Conservation (phyloP, 2,329 filamentous ascomycete species). For the Karstenula rhodostoma region DNA sequence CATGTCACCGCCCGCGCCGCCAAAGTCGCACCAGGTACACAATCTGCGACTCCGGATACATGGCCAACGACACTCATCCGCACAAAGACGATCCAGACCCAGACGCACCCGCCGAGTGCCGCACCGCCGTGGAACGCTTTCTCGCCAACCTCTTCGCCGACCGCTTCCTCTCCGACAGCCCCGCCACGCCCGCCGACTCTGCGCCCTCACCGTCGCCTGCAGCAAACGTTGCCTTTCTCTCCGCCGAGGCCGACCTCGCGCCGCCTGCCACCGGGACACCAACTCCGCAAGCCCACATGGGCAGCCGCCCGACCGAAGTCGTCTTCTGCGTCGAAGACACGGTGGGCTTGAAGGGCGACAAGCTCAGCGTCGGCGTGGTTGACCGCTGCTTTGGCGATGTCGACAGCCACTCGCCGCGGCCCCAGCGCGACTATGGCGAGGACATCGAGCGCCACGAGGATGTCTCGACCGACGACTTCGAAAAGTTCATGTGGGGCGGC, state of each 20-base stretch:
- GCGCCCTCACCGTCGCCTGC: slow-evolving; percentile 21
- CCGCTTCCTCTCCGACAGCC: slow-evolving; percentile 29
- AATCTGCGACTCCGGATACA: slow-evolving; percentile 17
- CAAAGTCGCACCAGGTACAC: slow-evolving; percentile 12
- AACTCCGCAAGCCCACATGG: slow-evolving; percentile 16
- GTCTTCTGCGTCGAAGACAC: slow-evolving; percentile 54
- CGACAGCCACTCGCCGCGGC: slow-evolving; percentile 56
- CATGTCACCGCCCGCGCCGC: slow-evolving; percentile 10
- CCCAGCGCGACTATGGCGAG: slow-evolving; percentile 49
- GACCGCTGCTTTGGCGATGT: slow-evolving; percentile 54
- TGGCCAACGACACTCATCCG: slow-evolving; percentile 21
- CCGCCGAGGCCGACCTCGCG: slow-evolving; percentile 25
- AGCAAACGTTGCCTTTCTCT: slow-evolving; percentile 32
- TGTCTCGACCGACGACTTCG: slow-evolving; percentile 44
- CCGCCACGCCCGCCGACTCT: slow-evolving; percentile 17
- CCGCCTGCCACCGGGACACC: slow-evolving; percentile 9
- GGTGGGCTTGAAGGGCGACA: slow-evolving; percentile 50
- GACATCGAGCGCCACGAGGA: slow-evolving; percentile 47
- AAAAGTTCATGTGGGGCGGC: slow-evolving; percentile 52
- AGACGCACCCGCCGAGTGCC: not conserved
- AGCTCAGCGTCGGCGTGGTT: slow-evolving; percentile 54
- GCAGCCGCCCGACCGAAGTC: slow-evolving; percentile 27
- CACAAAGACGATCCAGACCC: slow-evolving; percentile 14
- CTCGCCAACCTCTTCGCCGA: slow-evolving; percentile 33
- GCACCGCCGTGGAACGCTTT: slow-evolving; percentile 27